Evolutionary conservation across 352 stramenopile genomes (phyloP), one percentile per base, ranked within the genome.

Genomic region (Phytophthora pluvialis): DNA sequence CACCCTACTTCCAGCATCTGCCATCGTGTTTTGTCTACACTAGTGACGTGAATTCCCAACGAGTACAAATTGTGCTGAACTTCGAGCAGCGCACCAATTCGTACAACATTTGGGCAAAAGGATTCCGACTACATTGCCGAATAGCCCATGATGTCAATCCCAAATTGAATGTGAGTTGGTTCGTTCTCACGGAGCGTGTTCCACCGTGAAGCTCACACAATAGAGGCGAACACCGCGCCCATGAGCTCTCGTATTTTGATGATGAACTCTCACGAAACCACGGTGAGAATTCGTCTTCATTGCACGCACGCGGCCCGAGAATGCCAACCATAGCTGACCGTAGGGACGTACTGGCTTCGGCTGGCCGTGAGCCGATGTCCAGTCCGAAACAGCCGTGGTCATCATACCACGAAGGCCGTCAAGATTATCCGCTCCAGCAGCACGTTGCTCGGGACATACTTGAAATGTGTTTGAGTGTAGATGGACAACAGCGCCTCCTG

Each of bases 81-180:
- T 53, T 68, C 60, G 1, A 40, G 8, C 1, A 32, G n/a, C 11
- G 39, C 39, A 26, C 21, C 7, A 12, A 45, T 45, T 11, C 39
- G 46, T 2, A 68, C 15, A 61, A 25, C 32, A 56, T 38, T 12
- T 60, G 59, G 2, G 59, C 60, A 11, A 68, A 68, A 3, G 4
- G 11, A 33, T 58, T 57, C 31, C 36, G 42, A n/a, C 49, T 62
- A 13, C 13, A 56, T 1, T 6, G 44, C 33, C n/a, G n/a, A n/a
- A n/a, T n/a, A n/a, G n/a, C n/a, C n/a, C 5, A 29, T 12, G 12
- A 62, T 68, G 11, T 62, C 60, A 12, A 68, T 62, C 26, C 38
- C 48, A 12, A 67, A 54, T 13, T 13, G 18, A n/a, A 16, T 13
- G n/a, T 16, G 36, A 9, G 8, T 18, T 15, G 36, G 36, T 42